Evolutionary conservation across 768 basidiomycete genomes (phyloP).

Genomic region (Gloeopeniophorella convolvens): DNA sequence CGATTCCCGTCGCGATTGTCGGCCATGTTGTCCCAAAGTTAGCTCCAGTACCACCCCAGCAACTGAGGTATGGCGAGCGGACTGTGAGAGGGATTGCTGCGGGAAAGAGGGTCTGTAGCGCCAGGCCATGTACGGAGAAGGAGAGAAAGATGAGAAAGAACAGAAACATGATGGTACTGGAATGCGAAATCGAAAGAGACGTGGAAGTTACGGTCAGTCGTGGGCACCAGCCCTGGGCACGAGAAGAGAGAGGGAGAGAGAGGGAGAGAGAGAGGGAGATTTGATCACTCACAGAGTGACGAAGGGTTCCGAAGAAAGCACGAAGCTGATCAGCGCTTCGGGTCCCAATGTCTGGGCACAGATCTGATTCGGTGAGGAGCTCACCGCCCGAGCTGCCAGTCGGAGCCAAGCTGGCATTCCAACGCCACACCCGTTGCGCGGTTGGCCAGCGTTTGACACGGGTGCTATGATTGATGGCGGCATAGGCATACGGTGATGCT

Average conservation of each 20-base stretch:
- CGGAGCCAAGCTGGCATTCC: too few species aligned
- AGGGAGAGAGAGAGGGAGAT: neutral
- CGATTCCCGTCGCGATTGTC: constrained; percentile 11
- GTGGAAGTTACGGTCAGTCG: neutral
- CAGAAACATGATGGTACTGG: neutral
- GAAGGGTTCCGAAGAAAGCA: too few species aligned
- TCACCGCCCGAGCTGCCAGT: too few species aligned
- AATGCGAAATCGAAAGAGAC: neutral
- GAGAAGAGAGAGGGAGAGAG: neutral
- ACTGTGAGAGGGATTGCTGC: constrained; percentile 24
- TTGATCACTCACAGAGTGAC: constrained; percentile 5
- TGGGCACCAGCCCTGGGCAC: neutral
- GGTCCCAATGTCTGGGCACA: too few species aligned
- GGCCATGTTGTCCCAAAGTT: constrained; percentile 19
- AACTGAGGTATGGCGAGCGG: constrained; percentile 26
- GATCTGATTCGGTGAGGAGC: too few species aligned
- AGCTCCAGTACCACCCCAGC: constrained; percentile 16
- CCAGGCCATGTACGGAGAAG: neutral
- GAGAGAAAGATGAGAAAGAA: neutral
- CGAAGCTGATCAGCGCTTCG: too few species aligned
- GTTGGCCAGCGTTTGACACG: too few species aligned
- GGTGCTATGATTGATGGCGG: too few species aligned
- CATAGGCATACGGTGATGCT: too few species aligned
- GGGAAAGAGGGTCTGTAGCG: constrained; percentile 19
- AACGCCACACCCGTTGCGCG: too few species aligned